Conservation (phyloP, 2,329 filamentous ascomycete genomes). For the Hypoxylon sp. region DNA sequence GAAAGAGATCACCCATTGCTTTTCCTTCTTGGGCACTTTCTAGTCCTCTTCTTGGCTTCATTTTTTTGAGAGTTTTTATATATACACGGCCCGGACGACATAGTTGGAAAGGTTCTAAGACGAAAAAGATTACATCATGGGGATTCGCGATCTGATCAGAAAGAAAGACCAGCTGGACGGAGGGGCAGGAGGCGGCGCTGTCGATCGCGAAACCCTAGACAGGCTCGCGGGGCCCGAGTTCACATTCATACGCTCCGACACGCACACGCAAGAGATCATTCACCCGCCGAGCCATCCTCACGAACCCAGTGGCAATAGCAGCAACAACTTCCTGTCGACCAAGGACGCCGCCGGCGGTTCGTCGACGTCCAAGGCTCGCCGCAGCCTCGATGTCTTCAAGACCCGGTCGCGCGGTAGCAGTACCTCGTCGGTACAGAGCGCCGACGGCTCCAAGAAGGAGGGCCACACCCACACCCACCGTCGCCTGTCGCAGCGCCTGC, state of each 20-base stretch:
- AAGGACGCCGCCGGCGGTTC: conserved; percentile 41
- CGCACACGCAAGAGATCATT: conserved; percentile 81
- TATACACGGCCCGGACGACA: conserved; percentile 1
- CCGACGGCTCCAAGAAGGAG: conserved; percentile 52
- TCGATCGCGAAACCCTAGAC: conserved; percentile 54
- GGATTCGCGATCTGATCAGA: conserved; percentile 64
- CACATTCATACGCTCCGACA: conserved; percentile 87
- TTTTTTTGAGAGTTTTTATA: not conserved
- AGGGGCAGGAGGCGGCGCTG: conserved; percentile 32
- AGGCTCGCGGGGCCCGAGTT: conserved; percentile 71
- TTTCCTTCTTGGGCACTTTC: conserved; percentile 2
- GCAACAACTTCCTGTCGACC: conserved; percentile 50
- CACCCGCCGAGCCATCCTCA: conserved; percentile 67
- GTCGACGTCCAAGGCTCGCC: conserved; percentile 51
- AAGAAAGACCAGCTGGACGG: conserved; percentile 62
- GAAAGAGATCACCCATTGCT: conserved; percentile 19
- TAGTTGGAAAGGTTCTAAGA: not conserved
- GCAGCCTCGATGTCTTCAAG: conserved; percentile 61
- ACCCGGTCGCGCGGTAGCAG: conserved; percentile 64
- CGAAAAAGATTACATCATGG: conserved; percentile 53
- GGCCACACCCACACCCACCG: conserved; percentile 45
- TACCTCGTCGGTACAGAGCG: conserved; percentile 56
- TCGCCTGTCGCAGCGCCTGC: conserved; percentile 76
- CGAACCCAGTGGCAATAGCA: conserved; percentile 30
- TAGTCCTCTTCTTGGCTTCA: not conserved